Evolutionary conservation across 1,139 yeast genomes (phyloP), one percentile per base, ranked within the genome.

Genomic region (Komagataea norvegica): DNA sequence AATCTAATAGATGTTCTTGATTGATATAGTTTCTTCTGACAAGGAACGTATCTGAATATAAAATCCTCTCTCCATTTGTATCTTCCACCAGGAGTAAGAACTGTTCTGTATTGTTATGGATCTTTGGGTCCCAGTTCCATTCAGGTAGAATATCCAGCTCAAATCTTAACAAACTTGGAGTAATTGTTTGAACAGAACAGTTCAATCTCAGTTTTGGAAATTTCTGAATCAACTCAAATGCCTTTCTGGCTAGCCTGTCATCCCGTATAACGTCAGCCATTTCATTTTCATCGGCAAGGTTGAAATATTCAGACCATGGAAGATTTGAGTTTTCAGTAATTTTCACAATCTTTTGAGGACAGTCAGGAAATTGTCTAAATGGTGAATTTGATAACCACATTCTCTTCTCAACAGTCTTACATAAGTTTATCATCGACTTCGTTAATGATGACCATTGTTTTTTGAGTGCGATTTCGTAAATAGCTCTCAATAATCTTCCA

Each of bases 331-430:
- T 73, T 57, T 93, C 98, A 0, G 88, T 77, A 30, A 82, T 79
- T 43, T 71, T 70, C 6, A 91, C 71, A 5, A 89, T 72, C 34
- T 82, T 93, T 0, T 49, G 46, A 0, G 96, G 93, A 23, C 80
- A 85, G 14, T 61, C 56, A 0, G 72, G 68, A 56, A 86, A 88
- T 54, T 91, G 98, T 44, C 96, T 67, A 42, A 93, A 73, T 1
- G 98, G 96, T 0, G 95, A 76, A 47, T 77, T 82, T 0, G 91
- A 77, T 11, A 77, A 54, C 99, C 99, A 93, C 65, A 86, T 69
- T 40, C 95, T 65, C 41, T 68, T 72, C 41, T 84, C 95, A 14
- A 86, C 82, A 79, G 85, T 81, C 49, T 86, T 84, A 55, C 91
- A 81, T 22, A 89, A 49, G 41, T 77, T 77, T 10, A 88, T 65